Percentiles rank a stretch among this genome's conserved stretches.
phyloP scores from a whole-genome alignment of 805 yeast genomes.

The Candida ipomoeae region DNA sequence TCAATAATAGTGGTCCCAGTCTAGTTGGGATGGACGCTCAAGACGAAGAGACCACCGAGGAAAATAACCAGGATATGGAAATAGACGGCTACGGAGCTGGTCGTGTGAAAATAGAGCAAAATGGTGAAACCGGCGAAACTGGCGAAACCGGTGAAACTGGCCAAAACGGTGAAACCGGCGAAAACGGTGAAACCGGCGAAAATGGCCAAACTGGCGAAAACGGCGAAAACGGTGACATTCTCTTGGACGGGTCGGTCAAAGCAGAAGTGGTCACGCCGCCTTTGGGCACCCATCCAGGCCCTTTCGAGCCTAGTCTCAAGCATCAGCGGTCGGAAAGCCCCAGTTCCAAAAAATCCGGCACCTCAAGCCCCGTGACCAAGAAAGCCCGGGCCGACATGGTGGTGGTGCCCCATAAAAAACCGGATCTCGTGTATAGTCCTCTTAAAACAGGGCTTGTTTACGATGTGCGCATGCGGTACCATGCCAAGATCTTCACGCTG shows the following conservation, averaged over 20 bases:
- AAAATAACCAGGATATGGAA: neutral
- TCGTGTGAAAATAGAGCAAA: no score
- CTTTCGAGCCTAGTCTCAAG: neutral
- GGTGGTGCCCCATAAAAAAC: constrained; percentile 56
- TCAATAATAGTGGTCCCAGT: neutral
- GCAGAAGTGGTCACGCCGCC: neutral
- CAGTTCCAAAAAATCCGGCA: neutral
- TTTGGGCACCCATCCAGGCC: neutral
- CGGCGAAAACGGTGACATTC: neutral
- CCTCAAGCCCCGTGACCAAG: neutral
- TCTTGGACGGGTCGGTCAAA: neutral
- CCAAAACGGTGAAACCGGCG: no score
- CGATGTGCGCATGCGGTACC: constrained; percentile 96
- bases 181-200: no score
- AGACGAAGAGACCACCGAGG: neutral
- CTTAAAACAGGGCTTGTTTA: constrained; percentile 91
- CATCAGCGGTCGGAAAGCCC: constrained; percentile 1
- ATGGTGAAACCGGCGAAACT: neutral
- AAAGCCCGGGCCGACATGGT: constrained; percentile 17
- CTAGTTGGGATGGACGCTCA: no score
- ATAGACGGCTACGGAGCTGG: neutral
- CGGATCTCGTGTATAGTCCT: constrained; percentile 67
- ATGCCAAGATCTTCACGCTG: constrained; percentile 88
- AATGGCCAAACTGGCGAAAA: neutral
- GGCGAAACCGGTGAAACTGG: neutral